Conservation (phyloP, 2,329 filamentous ascomycete genomes). For the Cercospora sp. region DNA sequence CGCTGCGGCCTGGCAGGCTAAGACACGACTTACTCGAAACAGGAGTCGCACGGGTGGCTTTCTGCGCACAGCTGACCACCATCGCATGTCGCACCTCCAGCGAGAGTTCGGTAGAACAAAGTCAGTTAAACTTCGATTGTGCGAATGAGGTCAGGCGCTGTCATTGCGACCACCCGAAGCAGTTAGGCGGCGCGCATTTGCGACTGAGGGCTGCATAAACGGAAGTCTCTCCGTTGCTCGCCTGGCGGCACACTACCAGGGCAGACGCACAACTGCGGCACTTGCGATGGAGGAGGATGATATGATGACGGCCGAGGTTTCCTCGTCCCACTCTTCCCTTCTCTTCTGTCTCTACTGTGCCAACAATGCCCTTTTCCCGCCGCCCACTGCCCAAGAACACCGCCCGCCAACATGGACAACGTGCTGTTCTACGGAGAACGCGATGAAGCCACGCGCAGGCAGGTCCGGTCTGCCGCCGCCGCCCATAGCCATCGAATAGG, state of each 20-base stretch:
- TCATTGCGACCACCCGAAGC: constrained; percentile 7
- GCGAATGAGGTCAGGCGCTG: constrained; percentile 6
- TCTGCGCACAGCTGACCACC: not conserved
- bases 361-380: not conserved
- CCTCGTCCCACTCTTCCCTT: not conserved
- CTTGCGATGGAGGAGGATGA: constrained; percentile 5
- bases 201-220: not conserved
- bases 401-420: constrained; percentile 22
- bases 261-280: constrained; percentile 13
- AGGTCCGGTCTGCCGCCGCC: constrained; percentile 29
- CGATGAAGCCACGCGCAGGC: constrained; percentile 26
- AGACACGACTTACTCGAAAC: not conserved
- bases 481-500: constrained; percentile 29
- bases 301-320: constrained; percentile 9
- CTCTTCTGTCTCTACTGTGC: not conserved
- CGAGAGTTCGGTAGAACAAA: not conserved
- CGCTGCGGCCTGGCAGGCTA: not conserved
- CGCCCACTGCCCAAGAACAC: not conserved
- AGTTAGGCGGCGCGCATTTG: not conserved
- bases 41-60: constrained; percentile 7
- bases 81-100: not conserved
- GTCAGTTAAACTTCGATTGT: not conserved
- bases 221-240: constrained; percentile 7
- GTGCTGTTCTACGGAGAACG: constrained; percentile 30
- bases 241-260: not conserved